Percentiles rank a stretch among this genome's conserved stretches.
Evolutionary conservation across 257 asterid species (phyloP).

Genomic region (Vinca minor): DNA sequence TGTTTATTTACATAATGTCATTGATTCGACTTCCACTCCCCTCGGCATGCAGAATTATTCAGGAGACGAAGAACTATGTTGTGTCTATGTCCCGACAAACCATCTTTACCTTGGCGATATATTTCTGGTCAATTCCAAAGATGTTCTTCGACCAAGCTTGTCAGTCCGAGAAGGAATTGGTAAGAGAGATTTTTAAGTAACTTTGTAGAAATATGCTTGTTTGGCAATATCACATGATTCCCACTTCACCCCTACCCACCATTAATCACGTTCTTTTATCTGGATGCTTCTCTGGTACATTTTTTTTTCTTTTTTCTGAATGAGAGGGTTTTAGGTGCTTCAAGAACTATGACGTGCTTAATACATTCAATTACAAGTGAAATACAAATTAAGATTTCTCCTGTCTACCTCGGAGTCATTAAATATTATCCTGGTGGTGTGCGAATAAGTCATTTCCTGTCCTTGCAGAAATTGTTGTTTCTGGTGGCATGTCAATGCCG

Average conservation of each 20-base stretch:
- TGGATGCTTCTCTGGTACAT: background rate
- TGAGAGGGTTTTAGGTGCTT: background rate
- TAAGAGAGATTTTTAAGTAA: constrained; percentile 12
- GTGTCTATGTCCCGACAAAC: constrained; percentile 50
- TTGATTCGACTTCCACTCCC: background rate
- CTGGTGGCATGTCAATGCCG: constrained; percentile 56
- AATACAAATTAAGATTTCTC: background rate
- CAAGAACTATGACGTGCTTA: background rate
- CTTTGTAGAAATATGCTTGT: background rate
- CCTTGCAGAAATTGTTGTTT: constrained; percentile 40
- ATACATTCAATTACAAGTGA: background rate
- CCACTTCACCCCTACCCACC: background rate
- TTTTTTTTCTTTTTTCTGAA: background rate
- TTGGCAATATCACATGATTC: background rate
- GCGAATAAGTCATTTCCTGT: constrained; percentile 1
- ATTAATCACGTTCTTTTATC: background rate
- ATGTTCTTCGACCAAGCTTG: constrained; percentile 43
- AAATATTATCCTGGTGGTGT: background rate
- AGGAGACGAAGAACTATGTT: constrained; percentile 43
- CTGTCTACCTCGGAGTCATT: background rate
- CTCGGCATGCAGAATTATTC: constrained; percentile 29
- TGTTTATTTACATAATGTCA: background rate
- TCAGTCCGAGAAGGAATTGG: constrained; percentile 58
- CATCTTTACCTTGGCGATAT: constrained; percentile 51
- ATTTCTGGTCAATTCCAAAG: constrained; percentile 39